phyloP scores from a whole-genome alignment of 129 eudicot genomes.

The Helianthus annuus region HanXRQr2.0-SUNRISE NC_035448.2:152110977-152111476 shows the following conservation, averaged over 20 bases:
- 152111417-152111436: constrained; percentile 60
- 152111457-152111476: constrained; percentile 35
- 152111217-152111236: background rate
- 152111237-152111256: background rate
- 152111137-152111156: constrained; percentile 63
- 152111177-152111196: constrained; percentile 49
- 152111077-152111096: constrained; percentile 63
- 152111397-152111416: constrained; percentile 67
- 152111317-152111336: too few species aligned
- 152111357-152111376: constrained; percentile 77
- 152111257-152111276: too few species aligned
- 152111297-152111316: too few species aligned
- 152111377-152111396: constrained; percentile 58
- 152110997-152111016: constrained; percentile 48
- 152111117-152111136: constrained; percentile 69
- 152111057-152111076: constrained; percentile 63
- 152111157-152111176: constrained; percentile 68
- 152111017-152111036: constrained; percentile 39
- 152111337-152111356: too few species aligned
- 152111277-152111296: constrained; percentile 44
- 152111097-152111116: constrained; percentile 72
- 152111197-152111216: too few species aligned
- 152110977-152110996: constrained; percentile 58
- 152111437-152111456: constrained; percentile 56
- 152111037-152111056: constrained; percentile 67